phyloP scores from a whole-genome alignment of 1,139 yeast genomes.

The Suhomyces yuchorum region DNA sequence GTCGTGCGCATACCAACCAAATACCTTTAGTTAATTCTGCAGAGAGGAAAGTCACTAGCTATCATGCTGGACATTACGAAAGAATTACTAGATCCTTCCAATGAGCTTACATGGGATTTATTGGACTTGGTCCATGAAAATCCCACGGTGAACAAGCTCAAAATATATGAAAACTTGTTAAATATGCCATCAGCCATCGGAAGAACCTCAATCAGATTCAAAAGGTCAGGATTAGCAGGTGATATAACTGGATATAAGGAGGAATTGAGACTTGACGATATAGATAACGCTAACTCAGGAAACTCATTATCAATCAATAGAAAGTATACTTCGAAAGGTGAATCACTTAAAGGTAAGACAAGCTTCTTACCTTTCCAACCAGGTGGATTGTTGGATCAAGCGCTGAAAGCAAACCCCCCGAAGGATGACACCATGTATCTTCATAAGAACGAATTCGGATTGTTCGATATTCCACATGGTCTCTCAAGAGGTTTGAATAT shows the following conservation, averaged over 20 bases:
- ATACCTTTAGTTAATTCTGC: too few species aligned
- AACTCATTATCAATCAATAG: constrained; percentile 76
- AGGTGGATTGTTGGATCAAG: constrained; percentile 67
- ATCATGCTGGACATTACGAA: constrained; percentile 12
- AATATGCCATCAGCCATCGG: constrained; percentile 53
- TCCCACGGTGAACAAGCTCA: constrained; percentile 33
- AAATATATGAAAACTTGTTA: constrained; percentile 46
- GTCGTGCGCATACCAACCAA: neutral
- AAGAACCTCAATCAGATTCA: constrained; percentile 61
- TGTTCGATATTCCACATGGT: constrained; percentile 85
- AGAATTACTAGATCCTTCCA: constrained; percentile 50
- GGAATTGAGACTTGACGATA: constrained; percentile 52
- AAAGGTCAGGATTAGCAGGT: constrained; percentile 77
- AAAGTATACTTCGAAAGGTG: constrained; percentile 62
- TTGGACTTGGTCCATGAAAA: constrained; percentile 54
- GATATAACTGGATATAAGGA: constrained; percentile 64
- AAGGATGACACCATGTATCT: constrained; percentile 44
- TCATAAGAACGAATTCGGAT: constrained; percentile 71
- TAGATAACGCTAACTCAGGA: constrained; percentile 57
- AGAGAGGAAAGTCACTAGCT: too few species aligned
- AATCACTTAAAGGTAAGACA: constrained; percentile 68
- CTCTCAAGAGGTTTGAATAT: constrained; percentile 66
- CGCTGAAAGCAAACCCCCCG: constrained; percentile 24
- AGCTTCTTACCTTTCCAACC: constrained; percentile 89
- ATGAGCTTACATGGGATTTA: constrained; percentile 58